phyloP scores from a whole-genome alignment of 257 asterid species.

The Haberlea rhodopensis region DNA sequence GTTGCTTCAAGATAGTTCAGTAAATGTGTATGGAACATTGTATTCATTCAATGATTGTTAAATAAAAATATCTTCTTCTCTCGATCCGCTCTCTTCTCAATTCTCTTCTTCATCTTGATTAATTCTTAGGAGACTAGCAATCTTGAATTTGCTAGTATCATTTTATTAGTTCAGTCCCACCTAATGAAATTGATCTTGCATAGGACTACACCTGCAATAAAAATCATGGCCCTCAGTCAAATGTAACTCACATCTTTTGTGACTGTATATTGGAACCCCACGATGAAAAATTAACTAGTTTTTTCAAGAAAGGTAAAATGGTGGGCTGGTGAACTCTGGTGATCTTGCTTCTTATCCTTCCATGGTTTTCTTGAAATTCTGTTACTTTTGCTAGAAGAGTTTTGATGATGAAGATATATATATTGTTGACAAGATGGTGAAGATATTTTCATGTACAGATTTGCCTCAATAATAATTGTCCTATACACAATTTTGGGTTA shows the following conservation, averaged over 20 bases:
- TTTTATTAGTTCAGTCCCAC: slow-evolving; percentile 43
- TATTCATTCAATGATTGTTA: too few relatives aligned
- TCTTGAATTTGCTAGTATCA: slow-evolving; percentile 31
- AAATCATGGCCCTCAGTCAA: slow-evolving; percentile 84
- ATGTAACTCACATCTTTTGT: slow-evolving; percentile 82
- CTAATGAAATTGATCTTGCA: slow-evolving; percentile 77
- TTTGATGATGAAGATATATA: slow-evolving; percentile 83
- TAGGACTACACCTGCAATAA: slow-evolving; percentile 92
- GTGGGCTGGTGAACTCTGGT: slow-evolving; percentile 25
- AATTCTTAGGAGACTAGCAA: too few relatives aligned
- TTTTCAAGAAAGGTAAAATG: slow-evolving; percentile 38
- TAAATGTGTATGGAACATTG: too few relatives aligned
- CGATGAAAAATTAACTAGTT: slow-evolving; percentile 35
- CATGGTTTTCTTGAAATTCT: slow-evolving; percentile 65
- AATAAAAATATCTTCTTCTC: too few relatives aligned
- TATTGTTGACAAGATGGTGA: too few relatives aligned
- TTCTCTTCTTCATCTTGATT: too few relatives aligned
- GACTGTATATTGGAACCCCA: slow-evolving; percentile 86
- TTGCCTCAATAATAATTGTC: slow-evolving; percentile 20
- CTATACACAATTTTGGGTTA: background rate
- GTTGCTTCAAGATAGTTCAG: too few relatives aligned
- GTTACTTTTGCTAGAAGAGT: slow-evolving; percentile 68
- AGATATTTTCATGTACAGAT: too few relatives aligned
- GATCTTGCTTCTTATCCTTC: slow-evolving; percentile 36
- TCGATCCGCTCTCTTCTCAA: too few relatives aligned